Evolutionary conservation across 2,329 filamentous ascomycete species (phyloP).

Genomic region (Bipolaris zeicola): DNA sequence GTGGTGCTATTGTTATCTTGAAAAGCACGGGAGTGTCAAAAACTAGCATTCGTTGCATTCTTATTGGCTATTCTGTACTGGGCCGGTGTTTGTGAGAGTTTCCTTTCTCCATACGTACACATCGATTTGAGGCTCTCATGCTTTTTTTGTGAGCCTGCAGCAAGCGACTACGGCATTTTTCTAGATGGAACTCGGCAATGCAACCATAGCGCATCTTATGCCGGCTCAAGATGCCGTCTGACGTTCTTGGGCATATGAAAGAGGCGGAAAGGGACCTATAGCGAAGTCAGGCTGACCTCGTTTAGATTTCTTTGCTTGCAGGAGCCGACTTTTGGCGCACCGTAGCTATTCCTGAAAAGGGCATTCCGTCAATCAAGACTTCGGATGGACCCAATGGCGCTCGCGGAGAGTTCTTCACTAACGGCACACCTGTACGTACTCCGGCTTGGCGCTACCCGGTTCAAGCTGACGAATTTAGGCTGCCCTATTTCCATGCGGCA

Average conservation of each 20-base stretch:
- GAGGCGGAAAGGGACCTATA: conserved; percentile 11
- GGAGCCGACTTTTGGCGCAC: conserved; percentile 75
- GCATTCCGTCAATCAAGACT: conserved; percentile 67
- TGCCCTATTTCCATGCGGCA: conserved; percentile 78
- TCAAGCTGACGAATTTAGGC: conserved; percentile 56
- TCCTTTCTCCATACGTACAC: not conserved
- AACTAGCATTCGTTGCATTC: too few relatives aligned
- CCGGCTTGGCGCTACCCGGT: conserved; percentile 7
- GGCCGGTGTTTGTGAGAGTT: not conserved
- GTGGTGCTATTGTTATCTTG: conserved; percentile 20
- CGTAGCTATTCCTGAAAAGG: conserved; percentile 63
- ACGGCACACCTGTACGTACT: conserved; percentile 49
- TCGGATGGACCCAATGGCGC: conserved; percentile 74
- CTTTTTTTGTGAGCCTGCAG: not conserved
- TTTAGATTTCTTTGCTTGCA: conserved; percentile 47
- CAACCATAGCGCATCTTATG: not conserved
- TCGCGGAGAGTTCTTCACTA: conserved; percentile 70
- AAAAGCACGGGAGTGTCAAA: not conserved
- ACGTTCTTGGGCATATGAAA: conserved; percentile 15
- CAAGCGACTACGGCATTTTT: conserved; percentile 1
- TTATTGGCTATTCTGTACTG: not conserved
- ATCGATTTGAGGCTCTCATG: not conserved
- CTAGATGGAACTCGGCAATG: conserved; percentile 1
- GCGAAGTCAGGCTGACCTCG: conserved; percentile 27
- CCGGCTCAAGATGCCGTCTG: conserved; percentile 14